Conservation (phyloP, 257 asterid species). For the Rhazya stricta region DNA sequence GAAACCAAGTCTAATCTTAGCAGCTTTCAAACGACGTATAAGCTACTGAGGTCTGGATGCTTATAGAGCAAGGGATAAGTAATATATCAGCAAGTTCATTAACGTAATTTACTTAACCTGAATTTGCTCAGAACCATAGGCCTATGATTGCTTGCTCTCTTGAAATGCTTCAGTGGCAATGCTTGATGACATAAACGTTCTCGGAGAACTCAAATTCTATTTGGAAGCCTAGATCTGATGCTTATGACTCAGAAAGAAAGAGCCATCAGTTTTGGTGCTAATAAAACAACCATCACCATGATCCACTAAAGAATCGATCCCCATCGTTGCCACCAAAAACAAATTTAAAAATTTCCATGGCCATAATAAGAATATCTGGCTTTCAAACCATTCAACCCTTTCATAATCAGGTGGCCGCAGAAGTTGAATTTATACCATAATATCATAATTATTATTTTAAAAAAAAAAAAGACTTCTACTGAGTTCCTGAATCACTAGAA, state of each 20-base stretch:
- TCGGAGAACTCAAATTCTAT: conserved; percentile 36
- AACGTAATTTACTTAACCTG: conserved; percentile 47
- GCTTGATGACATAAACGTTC: conserved; percentile 78
- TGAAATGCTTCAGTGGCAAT: conserved; percentile 53
- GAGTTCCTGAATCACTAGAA: neutral
- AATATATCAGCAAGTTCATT: neutral
- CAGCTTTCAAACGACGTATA: too few relatives aligned
- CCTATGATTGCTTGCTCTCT: conserved; percentile 47
- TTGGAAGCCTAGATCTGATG: conserved; percentile 39
- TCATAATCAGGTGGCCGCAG: neutral
- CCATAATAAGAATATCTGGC: neutral
- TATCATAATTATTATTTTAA: too few relatives aligned
- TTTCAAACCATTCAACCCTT: neutral
- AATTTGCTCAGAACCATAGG: conserved; percentile 93
- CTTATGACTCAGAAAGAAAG: conserved; percentile 48
- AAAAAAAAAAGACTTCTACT: neutral
- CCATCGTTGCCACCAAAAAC: neutral
- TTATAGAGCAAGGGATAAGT: neutral
- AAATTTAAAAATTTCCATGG: neutral
- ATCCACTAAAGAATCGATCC: neutral
- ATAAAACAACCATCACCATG: conserved; percentile 5
- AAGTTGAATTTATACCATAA: neutral
- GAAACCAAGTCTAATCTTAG: neutral
- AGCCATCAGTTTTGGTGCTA: neutral
- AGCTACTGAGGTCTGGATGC: neutral